Base-by-base conservation (phyloP, 2,329 filamentous ascomycete species). In the Fusarium newnesense region DNA sequence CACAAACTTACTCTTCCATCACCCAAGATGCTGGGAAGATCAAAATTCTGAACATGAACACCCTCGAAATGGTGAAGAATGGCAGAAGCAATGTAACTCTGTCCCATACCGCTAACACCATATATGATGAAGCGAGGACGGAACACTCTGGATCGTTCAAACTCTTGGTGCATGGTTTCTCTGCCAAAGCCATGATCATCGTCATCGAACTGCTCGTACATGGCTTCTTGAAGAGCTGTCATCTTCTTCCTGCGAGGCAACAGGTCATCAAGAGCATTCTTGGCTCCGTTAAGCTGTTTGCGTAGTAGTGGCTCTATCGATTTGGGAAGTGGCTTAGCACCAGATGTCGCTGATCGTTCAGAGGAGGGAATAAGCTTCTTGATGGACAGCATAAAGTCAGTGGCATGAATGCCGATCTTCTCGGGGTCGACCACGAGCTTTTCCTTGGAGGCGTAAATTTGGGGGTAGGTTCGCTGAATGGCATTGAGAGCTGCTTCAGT, bases 301-400 rank as follows among this genome's bases (percentile, higher is more conserved):
- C 91, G 89, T 40, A 99, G 87, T 9, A 99, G 85, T 21, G 96
- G 95, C 78, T 95, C 94, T 57, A 99, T 89, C 16, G 89, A 87
- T 75, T 92, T 92, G 4, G 94, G 94, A 24, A 99, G 84, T 2
- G 96, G 93, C 19, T 92, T 89, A 59, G 96, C 95, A 18, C 92
- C 94, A 18, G 95, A 96, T 7, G 94, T 92, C 2, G 94, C 92
- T 52, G 96, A 96, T 70, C 96, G 88, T 81, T 98, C 94, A 1
- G 96, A 98, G 1, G 96, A 98, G 11, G 96, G 96, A 16, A 98
- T 90, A 83, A 99, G 94, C 83, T 97, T 97, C 85, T 97, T 97
- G 79, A 98, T 92, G 1, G 96, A 97, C 19, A 98, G 89, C 93
- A 97, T 97, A 78, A 99, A 99, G 81, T 99, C 96, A 63, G 96